phyloP scores from a whole-genome alignment of 2,329 filamentous ascomycete species.

The Dryadomyces quercivorus region DNA sequence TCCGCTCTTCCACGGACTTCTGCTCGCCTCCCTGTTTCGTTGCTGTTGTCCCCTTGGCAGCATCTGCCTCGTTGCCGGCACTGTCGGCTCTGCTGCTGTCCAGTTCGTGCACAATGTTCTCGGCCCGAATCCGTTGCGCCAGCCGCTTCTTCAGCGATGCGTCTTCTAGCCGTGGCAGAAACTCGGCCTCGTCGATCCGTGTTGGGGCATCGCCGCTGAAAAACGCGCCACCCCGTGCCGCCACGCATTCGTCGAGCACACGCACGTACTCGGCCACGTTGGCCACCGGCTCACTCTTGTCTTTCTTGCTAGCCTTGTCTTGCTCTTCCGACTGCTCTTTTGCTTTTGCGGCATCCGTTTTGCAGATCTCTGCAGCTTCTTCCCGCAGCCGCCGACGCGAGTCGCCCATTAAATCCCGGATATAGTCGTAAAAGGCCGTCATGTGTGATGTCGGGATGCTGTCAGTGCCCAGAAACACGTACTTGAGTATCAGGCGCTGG shows the following conservation, averaged over 20 bases:
- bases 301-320: neutral
- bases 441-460: constrained; percentile 60
- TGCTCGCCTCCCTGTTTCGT: neutral
- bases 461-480: constrained; percentile 59
- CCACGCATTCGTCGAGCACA: constrained; percentile 9
- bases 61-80: constrained; percentile 16
- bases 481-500: constrained; percentile 74
- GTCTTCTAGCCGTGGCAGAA: constrained; percentile 31
- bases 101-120: constrained; percentile 32
- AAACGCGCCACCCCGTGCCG: too few species aligned
- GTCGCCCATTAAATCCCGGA: constrained; percentile 65
- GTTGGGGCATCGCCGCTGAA: constrained; percentile 32
- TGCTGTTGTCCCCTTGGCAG: constrained; percentile 11
- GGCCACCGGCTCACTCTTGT: constrained; percentile 34
- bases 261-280: constrained; percentile 36
- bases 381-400: constrained; percentile 60
- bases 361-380: constrained; percentile 46
- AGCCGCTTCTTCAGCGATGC: constrained; percentile 40
- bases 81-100: constrained; percentile 16
- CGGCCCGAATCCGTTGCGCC: constrained; percentile 51
- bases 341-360: constrained; percentile 7
- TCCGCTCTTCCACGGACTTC: neutral
- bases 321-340: constrained; percentile 23
- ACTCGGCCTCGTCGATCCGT: constrained; percentile 34
- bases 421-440: constrained; percentile 60